These are phyloP conservation scores for Suillus plorans DNA, from an alignment of 768 basidiomycete species.

Conservation along the genomic window DNA sequence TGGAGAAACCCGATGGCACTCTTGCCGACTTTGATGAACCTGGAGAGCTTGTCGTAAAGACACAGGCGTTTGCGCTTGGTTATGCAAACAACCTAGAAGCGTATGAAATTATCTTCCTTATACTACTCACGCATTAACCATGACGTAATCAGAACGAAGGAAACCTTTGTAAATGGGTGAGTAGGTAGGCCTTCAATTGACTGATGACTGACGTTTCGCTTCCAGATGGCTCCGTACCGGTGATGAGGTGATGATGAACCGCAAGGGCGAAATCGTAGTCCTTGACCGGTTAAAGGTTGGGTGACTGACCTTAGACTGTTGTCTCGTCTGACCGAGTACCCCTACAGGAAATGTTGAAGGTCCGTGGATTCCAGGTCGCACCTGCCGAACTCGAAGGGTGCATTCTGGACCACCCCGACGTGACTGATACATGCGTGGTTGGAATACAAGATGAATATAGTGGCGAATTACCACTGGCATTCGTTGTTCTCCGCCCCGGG, in stretches of 20 bases:
- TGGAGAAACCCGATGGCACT: conserved; percentile 58
- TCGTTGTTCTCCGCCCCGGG: conserved; percentile 50
- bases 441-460: conserved; percentile 71
- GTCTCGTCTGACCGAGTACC: background rate
- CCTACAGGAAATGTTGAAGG: conserved; percentile 68
- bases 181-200: background rate
- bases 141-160: conserved; percentile 47
- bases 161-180: conserved; percentile 56
- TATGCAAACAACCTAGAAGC: conserved; percentile 61
- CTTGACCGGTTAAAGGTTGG: conserved; percentile 72
- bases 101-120: conserved; percentile 37
- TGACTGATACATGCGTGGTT: conserved; percentile 63
- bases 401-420: conserved; percentile 58
- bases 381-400: conserved; percentile 70
- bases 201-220: conserved; percentile 2
- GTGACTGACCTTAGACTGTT: background rate
- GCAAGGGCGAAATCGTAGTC: conserved; percentile 60
- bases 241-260: conserved; percentile 67
- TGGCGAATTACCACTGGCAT: conserved; percentile 74
- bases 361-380: conserved; percentile 56
- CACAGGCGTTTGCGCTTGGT: conserved; percentile 59
- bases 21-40: conserved; percentile 56
- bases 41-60: conserved; percentile 60
- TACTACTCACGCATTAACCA: conserved; percentile 9
- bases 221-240: conserved; percentile 66